Evolutionary conservation across 2,329 filamentous ascomycete species (phyloP).

Genomic region (Colletotrichum lini): DNA sequence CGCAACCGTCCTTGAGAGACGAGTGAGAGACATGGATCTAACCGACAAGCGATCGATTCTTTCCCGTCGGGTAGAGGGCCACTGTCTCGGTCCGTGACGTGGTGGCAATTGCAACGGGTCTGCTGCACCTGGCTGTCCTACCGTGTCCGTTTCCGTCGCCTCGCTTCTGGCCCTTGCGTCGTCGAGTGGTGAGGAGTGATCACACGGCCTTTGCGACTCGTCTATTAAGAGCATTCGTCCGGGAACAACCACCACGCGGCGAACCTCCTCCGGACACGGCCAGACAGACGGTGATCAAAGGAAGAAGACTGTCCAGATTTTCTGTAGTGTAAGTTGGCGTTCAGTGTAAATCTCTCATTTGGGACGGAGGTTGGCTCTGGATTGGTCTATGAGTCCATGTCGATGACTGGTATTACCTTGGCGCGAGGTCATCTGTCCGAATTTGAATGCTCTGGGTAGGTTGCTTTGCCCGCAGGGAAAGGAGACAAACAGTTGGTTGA

Average conservation of each 20-base stretch:
- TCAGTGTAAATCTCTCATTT: background rate
- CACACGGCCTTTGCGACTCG: background rate
- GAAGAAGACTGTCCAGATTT: background rate
- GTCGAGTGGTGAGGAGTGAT: background rate
- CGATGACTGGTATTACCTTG: conserved; percentile 2
- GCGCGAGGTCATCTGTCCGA: conserved; percentile 6
- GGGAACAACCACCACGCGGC: conserved; percentile 14
- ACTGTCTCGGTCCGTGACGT: conserved; percentile 25
- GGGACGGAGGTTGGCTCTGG: background rate
- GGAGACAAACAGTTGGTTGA: background rate
- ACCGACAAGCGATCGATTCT: background rate
- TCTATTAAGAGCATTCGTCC: conserved; percentile 16
- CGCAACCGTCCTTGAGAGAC: conserved; percentile 11
- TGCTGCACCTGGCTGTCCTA: conserved; percentile 29
- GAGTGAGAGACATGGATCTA: background rate
- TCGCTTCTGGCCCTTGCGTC: conserved; percentile 5
- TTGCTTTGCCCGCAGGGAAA: background rate
- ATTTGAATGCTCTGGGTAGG: background rate
- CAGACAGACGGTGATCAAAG: conserved; percentile 3
- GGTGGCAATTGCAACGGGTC: conserved; percentile 18
- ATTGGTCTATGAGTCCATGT: background rate
- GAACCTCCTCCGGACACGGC: conserved; percentile 18
- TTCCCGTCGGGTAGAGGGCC: conserved; percentile 8
- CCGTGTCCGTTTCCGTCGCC: conserved; percentile 32
- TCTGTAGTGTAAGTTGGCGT: background rate